Conservation (phyloP, 208 protist species). For the Angomonas ambiguus region DNA sequence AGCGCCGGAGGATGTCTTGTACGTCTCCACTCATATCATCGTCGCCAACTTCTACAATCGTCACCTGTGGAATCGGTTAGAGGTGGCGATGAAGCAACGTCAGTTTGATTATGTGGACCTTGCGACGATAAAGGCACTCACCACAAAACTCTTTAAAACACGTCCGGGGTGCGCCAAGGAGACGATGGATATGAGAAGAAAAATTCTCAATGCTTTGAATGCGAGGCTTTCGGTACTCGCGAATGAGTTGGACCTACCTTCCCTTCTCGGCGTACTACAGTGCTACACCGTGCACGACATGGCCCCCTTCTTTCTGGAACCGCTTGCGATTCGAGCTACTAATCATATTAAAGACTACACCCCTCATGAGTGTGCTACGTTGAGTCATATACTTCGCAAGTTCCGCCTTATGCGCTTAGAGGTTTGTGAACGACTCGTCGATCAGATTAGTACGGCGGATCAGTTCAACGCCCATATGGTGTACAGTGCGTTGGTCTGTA, state of each 20-base stretch:
- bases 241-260: slow-evolving; percentile 87
- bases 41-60: slow-evolving; percentile 87
- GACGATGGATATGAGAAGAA: slow-evolving; percentile 78
- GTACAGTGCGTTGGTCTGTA: slow-evolving; percentile 58
- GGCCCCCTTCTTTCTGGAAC: slow-evolving; percentile 58
- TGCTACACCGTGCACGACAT: slow-evolving; percentile 89
- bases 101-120: slow-evolving; percentile 80
- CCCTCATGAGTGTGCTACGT: slow-evolving; percentile 81
- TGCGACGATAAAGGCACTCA: slow-evolving; percentile 78
- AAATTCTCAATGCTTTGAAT: slow-evolving; percentile 72
- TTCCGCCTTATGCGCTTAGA: slow-evolving; percentile 75
- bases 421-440: slow-evolving; percentile 79
- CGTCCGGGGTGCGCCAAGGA: slow-evolving; percentile 74
- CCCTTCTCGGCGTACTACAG: slow-evolving; percentile 81
- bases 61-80: slow-evolving; percentile 85
- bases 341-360: slow-evolving; percentile 85
- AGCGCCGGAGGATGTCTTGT: slow-evolving; percentile 83
- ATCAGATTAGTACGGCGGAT: slow-evolving; percentile 74
- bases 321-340: slow-evolving; percentile 73
- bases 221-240: slow-evolving; percentile 70
- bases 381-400: slow-evolving; percentile 75
- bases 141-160: slow-evolving; percentile 84
- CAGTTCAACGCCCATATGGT: slow-evolving; percentile 83
- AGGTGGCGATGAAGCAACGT: slow-evolving; percentile 39
- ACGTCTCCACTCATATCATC: slow-evolving; percentile 79